These are phyloP conservation scores for Orbilia ellipsospora DNA, from an alignment of 2,329 filamentous ascomycete genomes.

Conservation along the genomic window DNA sequence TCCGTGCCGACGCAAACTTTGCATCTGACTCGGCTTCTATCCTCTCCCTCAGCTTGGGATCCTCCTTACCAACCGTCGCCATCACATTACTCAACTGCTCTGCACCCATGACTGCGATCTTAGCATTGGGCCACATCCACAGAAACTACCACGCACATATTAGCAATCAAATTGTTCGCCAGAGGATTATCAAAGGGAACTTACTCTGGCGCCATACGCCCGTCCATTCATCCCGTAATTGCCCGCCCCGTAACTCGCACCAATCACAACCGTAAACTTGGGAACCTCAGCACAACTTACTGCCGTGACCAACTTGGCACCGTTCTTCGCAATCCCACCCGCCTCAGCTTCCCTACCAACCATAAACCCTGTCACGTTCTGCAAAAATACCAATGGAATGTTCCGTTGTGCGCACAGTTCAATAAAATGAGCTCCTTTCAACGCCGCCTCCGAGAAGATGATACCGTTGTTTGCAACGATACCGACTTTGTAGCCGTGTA, in stretches of 20 bases:
- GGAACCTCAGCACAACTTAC: slow-evolving; percentile 94
- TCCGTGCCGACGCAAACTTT: slow-evolving; percentile 83
- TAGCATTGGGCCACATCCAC: slow-evolving; percentile 98
- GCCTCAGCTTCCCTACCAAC: slow-evolving; percentile 91
- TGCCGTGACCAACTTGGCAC: slow-evolving; percentile 94
- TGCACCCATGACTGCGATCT: slow-evolving; percentile 90
- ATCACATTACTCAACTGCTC: slow-evolving; percentile 93
- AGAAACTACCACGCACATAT: slow-evolving; percentile 65
- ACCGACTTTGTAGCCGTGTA: slow-evolving; percentile 89
- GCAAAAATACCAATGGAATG: slow-evolving; percentile 89
- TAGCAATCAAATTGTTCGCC: too few species aligned
- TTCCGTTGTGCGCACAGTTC: slow-evolving; percentile 91
- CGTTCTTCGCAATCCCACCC: slow-evolving; percentile 96
- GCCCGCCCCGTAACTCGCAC: slow-evolving; percentile 67
- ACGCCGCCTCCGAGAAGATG: slow-evolving; percentile 84
- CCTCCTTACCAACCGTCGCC: slow-evolving; percentile 89
- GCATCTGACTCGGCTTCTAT: slow-evolving; percentile 93
- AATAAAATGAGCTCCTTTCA: slow-evolving; percentile 97
- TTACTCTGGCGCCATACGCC: slow-evolving; percentile 70
- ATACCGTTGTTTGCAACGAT: slow-evolving; percentile 98
- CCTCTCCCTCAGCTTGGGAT: slow-evolving; percentile 80
- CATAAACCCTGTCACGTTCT: slow-evolving; percentile 99
- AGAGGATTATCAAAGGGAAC: slow-evolving; percentile 4
- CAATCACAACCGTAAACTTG: slow-evolving; percentile 97
- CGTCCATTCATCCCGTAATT: slow-evolving; percentile 99